Base-by-base conservation (phyloP, 2,329 filamentous ascomycete species). In the Venturiaceae sp. region DNA sequence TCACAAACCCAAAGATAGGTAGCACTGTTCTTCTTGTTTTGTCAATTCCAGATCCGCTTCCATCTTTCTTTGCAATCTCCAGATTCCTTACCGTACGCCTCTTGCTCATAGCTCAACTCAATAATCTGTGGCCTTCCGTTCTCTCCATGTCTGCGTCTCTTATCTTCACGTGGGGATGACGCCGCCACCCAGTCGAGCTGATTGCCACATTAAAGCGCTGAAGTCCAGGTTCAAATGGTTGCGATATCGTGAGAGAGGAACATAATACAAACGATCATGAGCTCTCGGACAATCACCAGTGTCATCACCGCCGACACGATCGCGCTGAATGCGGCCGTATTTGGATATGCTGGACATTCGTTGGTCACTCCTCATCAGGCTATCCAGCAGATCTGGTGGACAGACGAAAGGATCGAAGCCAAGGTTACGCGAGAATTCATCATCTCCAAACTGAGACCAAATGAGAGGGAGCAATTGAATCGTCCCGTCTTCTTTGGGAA, bases 381-480 rank as follows among this genome's bases (percentile, higher is more conserved):
- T 11, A 69, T 79, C 26, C 77, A 78, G 64, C 76, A 76, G 60
- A 68, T 83, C 69, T 90, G 86, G 86, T 91, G 86, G 86, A 85
- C 87, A 68, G 77, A 83, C 59, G 80, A 84, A 63, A 80, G 79
- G 61, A 89, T 91, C 67, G 81, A 87, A 66, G 76, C 80, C 58
- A 87, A 84, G 60, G 84, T 90, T 65, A 89, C 84, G 58, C 77
- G 82, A 62, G 76, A 83, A 60, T 90, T 85, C 66, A 82, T 90
- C 62, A 78, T 80, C 55, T 82, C 82, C 41, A 81, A 87, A 60
- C 76, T 91, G 44, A 75, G 81, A 53, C 80, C 82, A 41, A 78
- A 83, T 61, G 85, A 88, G 69, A 77, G 83, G 63, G 76, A 80
- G 58, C 81, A 81, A 57, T 74, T 92, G 52, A 80, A 86, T 65